phyloP scores from a whole-genome alignment of 306 rosid species.

The Pyrus communis region DNA sequence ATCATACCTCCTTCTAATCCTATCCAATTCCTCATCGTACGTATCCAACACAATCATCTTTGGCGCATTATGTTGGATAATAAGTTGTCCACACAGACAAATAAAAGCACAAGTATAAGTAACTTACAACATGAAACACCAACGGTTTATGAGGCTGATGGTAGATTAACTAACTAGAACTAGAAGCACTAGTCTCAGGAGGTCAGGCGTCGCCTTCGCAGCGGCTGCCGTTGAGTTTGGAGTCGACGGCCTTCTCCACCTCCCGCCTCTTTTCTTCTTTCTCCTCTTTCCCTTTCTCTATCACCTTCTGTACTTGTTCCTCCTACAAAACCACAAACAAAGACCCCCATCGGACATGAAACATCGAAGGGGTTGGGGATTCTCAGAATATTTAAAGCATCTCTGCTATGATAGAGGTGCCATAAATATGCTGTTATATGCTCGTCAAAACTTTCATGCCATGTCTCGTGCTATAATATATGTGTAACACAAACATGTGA shows the following conservation, averaged over 20 bases:
- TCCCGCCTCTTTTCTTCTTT: constrained; percentile 29
- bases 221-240: constrained; percentile 3
- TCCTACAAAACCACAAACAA: constrained; percentile 11
- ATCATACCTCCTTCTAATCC: too few relatives aligned
- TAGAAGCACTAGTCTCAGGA: neutral
- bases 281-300: constrained; percentile 28
- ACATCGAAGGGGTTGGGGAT: neutral
- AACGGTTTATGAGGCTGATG: neutral
- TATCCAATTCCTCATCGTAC: too few relatives aligned
- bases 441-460: too few relatives aligned
- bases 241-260: constrained; percentile 32
- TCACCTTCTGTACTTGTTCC: constrained; percentile 28
- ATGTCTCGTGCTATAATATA: too few relatives aligned
- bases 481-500: too few relatives aligned
- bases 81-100: too few relatives aligned
- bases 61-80: too few relatives aligned
- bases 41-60: too few relatives aligned
- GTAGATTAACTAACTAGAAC: neutral
- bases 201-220: neutral
- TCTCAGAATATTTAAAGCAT: neutral
- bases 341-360: neutral
- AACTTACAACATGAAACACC: neutral
- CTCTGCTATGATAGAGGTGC: neutral
- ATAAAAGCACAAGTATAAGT: neutral
- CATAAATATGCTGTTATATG: too few relatives aligned